These are phyloP conservation scores for Amesomyces nigricolor DNA, from an alignment of 2,329 filamentous ascomycete species.

Conservation along the genomic window DNA sequence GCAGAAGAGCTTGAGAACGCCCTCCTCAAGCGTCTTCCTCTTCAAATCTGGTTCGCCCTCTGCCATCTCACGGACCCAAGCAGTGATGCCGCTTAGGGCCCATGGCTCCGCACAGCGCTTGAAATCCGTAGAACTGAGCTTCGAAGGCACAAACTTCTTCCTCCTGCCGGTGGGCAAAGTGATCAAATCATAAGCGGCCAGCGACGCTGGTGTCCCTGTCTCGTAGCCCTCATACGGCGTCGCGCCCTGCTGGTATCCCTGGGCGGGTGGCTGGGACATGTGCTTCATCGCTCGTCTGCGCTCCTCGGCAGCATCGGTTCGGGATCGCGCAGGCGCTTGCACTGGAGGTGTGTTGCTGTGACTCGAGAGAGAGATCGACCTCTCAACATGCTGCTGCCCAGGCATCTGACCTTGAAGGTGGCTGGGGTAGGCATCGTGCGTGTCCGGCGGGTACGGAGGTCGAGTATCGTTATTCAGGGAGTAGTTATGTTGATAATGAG, in stretches of 20 bases:
- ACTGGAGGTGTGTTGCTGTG: constrained; percentile 76
- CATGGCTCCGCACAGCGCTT: constrained; percentile 83
- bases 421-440: constrained; percentile 44
- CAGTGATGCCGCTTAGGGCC: constrained; percentile 81
- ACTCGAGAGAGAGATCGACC: constrained; percentile 77
- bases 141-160: constrained; percentile 78
- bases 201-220: constrained; percentile 42
- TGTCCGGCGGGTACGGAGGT: constrained; percentile 34
- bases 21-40: constrained; percentile 78
- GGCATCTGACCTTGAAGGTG: constrained; percentile 31
- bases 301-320: constrained; percentile 83
- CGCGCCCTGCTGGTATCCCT: constrained; percentile 46
- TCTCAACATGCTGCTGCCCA: constrained; percentile 48
- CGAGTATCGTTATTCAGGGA: constrained; percentile 45
- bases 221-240: constrained; percentile 53
- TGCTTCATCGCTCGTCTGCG: constrained; percentile 45
- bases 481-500: constrained; percentile 46
- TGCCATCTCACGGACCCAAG: constrained; percentile 83
- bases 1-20: constrained; percentile 82
- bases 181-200: constrained; percentile 72
- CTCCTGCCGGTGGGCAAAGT: constrained; percentile 73
- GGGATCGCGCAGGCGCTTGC: constrained; percentile 79
- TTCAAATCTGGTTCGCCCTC: constrained; percentile 87
- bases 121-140: constrained; percentile 75
- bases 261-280: constrained; percentile 50